Evolutionary conservation across 2,329 filamentous ascomycete species (phyloP).

Genomic region (Alternaria panax): DNA sequence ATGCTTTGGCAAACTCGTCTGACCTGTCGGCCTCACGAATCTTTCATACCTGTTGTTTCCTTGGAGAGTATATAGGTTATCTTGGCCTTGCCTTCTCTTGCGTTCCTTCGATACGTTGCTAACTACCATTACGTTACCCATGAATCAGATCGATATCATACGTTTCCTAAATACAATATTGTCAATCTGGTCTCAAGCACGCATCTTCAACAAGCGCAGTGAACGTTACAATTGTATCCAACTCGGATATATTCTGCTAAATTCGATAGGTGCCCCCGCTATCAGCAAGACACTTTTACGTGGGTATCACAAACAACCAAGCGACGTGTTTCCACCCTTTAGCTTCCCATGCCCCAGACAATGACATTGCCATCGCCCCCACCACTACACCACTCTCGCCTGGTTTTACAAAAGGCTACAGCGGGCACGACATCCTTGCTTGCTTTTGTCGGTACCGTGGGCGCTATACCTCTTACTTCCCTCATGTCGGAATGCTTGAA

Average conservation of each 20-base stretch:
- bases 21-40: neutral
- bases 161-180: neutral
- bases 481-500: conserved; percentile 57
- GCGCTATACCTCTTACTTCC: conserved; percentile 28
- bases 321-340: neutral
- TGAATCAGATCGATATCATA: neutral
- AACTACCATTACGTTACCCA: neutral
- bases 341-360: conserved; percentile 41
- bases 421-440: conserved; percentile 58
- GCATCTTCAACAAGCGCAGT: neutral
- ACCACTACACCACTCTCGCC: conserved; percentile 59
- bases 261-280: no score
- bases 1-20: neutral
- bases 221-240: neutral
- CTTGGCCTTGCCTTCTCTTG: neutral
- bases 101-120: neutral
- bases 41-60: neutral
- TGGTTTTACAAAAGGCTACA: conserved; percentile 56
- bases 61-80: neutral
- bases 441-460: conserved; percentile 42
- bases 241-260: neutral
- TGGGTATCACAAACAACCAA: conserved; percentile 6
- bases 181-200: neutral
- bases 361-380: conserved; percentile 57
- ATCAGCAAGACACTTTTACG: neutral